Evolutionary conservation across 1,284 basidiomycete species (phyloP).

Genomic region (Ceraceosorus guamensis): DNA sequence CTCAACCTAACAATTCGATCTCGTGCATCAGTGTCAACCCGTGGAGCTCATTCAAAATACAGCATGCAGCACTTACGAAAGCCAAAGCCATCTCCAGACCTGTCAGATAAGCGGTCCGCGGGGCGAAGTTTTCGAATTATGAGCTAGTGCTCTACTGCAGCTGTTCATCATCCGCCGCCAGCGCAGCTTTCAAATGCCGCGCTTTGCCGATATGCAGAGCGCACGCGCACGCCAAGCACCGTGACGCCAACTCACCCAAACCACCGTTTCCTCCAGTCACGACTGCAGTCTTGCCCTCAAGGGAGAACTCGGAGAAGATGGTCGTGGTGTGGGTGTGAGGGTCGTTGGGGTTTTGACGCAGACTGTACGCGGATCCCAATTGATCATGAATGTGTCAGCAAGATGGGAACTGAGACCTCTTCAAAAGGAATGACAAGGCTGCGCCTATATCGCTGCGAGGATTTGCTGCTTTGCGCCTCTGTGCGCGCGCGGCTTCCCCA

Average conservation of each 20-base stretch:
- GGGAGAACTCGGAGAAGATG: conserved; percentile 66
- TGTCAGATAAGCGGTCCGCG: not conserved
- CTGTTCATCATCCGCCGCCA: too few relatives aligned
- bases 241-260: conserved; percentile 53
- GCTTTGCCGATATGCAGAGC: too few relatives aligned
- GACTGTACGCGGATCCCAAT: not conserved
- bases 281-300: conserved; percentile 66
- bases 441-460: too few relatives aligned
- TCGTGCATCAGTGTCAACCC: too few relatives aligned
- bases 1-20: conserved; percentile 55
- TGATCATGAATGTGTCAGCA: not conserved
- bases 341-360: conserved; percentile 34
- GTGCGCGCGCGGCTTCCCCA: too few relatives aligned
- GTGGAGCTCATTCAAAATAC: too few relatives aligned
- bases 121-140: too few relatives aligned
- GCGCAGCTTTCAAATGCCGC: too few relatives aligned
- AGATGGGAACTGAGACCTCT: not conserved
- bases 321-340: conserved; percentile 42
- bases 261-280: conserved; percentile 62
- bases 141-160: too few relatives aligned
- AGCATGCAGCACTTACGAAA: conserved; percentile 5
- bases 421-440: conserved; percentile 2
- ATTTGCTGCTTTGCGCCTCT: too few relatives aligned
- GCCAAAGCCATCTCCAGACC: conserved; percentile 6
- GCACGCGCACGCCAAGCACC: not conserved